Evolutionary conservation across 257 asterid species (phyloP).

Genomic region (Petunia secreta): DNA sequence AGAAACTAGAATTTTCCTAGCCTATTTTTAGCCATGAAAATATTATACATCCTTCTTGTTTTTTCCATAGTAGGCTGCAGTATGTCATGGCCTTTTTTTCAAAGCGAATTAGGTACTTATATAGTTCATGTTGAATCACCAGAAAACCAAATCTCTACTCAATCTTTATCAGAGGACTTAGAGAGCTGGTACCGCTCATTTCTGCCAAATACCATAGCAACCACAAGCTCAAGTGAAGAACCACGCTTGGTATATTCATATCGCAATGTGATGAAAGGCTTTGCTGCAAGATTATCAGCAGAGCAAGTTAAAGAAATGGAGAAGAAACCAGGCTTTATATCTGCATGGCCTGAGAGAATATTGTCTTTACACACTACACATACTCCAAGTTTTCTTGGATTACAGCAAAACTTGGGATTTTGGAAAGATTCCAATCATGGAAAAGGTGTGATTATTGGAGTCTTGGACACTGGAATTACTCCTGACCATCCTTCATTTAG

Average conservation of each 20-base stretch:
- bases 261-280: constrained; percentile 34
- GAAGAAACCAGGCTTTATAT: constrained; percentile 27
- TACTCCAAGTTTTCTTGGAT: constrained; percentile 29
- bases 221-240: neutral
- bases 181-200: constrained; percentile 39
- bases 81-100: neutral
- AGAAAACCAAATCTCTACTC: neutral
- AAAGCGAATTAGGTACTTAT: constrained; percentile 29
- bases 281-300: constrained; percentile 35
- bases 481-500: constrained; percentile 38
- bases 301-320: constrained; percentile 32
- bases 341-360: constrained; percentile 21
- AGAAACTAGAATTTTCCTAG: neutral
- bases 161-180: constrained; percentile 5
- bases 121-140: constrained; percentile 43
- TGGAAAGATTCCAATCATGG: constrained; percentile 37
- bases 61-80: neutral
- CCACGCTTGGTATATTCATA: constrained; percentile 35
- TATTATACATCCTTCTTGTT: neutral
- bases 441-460: constrained; percentile 39
- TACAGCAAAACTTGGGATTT: constrained; percentile 4
- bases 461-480: constrained; percentile 37
- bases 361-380: constrained; percentile 29
- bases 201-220: constrained; percentile 22
- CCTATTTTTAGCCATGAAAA: neutral